Base-by-base conservation (phyloP, 768 basidiomycete species). In the Leccinum disarticulatum region DNA sequence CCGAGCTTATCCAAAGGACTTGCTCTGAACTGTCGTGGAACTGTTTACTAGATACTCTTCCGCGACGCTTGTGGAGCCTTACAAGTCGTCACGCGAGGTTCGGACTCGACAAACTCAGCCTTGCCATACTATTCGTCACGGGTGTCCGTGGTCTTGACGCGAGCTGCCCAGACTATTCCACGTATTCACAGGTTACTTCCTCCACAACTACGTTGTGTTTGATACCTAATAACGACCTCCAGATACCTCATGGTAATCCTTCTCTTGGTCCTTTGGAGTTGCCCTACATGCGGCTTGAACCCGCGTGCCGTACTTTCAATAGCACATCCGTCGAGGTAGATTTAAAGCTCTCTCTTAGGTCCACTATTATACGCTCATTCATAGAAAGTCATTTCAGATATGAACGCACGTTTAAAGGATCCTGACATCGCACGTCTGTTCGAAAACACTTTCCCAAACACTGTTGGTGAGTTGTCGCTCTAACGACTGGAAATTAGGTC, bases 401-500 rank as follows among this genome's bases (percentile, higher is more conserved):
- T 90, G 87, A 90, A 82, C 47, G 69, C 76, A 17, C 79, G 86
- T 49, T 75, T 92, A 58, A 90, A 85, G 68, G 88, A 92, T 67
- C 87, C 89, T 0, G 90, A 92, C 65, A 63, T 92, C 54, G 90
- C 90, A 13, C 81, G 88, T 53, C 70, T 92, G 22, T 92, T 92
- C 63, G 90, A 91, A 71, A 92, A 91, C 61, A 87, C 90, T 1
- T 90, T 91, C 67, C 90, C 90, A 3, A 90, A 90, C 64, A 92
- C 90, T 0, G 80, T 92, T 49, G 90, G 88, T 88, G 63, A 59
- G 77, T 68, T 15, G 31, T 9, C 33, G 13, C 56, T 41, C 52
- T 31, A 43, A 36, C 2, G 43, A 25, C 7, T 35, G 25, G 28
- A 47, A 11, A 22, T 22, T 3, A 14, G 10, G 6, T 15, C 3